Evolutionary conservation across 495 filamentous ascomycete genomes (phyloP), one percentile per base, ranked within the genome.

Genomic region (Acidomyces sp.): DNA sequence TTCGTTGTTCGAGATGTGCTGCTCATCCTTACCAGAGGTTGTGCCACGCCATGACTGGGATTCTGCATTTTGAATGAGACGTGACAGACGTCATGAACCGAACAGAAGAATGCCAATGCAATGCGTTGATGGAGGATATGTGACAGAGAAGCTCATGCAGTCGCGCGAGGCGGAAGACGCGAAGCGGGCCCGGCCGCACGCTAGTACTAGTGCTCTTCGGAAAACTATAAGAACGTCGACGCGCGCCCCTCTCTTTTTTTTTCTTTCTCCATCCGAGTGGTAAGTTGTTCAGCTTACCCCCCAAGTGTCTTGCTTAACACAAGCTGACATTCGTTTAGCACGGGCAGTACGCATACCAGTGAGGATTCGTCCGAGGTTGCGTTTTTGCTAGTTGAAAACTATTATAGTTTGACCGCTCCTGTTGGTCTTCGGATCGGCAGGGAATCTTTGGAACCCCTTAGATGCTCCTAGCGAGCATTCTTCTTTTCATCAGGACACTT

Each of bases 371-470:
- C 65, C 63, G 66, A 69, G 66, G 57, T 62, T 58, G 60, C 58
- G 61, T 67, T 65, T 62, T 67, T 67, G 65, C 65, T 68, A 66
- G 65, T 68, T 67, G 65, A 67, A 68, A 67, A 67, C 65, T 28
- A 28, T 28, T 13, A 28, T 7, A n/a, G n/a, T n/a, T 13, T 28
- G 26, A 28, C 26, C 13, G 26, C 26, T 28, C 13, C 26, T 7
- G 26, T 28, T 28, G 26, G 26, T 7, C 26, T 28, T 28, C 26
- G 26, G 26, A 7, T 28, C 26, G 26, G 26, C 26, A 7, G 26
- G 26, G 26, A 28, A 28, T 28, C 13, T 28, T 28, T 28, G 26
- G 26, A 28, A 28, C 26, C 26, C 26, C 7, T 28, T 13, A 7
- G 13, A 7, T 13, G 13, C 26, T 28, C 26, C 26, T 7, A 28